Evolutionary conservation across 1,284 basidiomycete genomes (phyloP), one percentile per base, ranked within the genome.

Genomic region (Wallemia hederae): DNA sequence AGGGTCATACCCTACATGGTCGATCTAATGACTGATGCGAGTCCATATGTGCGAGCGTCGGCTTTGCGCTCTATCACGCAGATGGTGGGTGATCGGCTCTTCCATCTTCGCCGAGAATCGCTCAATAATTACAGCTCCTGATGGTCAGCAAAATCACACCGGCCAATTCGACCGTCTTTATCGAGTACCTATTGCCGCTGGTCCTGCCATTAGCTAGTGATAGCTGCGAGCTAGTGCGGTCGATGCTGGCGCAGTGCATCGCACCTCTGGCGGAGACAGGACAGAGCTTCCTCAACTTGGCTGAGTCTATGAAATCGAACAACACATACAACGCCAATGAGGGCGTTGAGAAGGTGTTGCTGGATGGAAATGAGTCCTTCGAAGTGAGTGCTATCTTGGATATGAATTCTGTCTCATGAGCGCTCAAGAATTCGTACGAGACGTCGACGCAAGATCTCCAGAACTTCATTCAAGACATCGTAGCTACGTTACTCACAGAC

Each of bases 101-200:
- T n/a, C n/a, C n/a, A n/a, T n/a, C n/a, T n/a, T n/a, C n/a, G n/a
- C n/a, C n/a, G n/a, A n/a, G n/a, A n/a, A n/a, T n/a, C n/a, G n/a
- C n/a, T n/a, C n/a, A n/a, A n/a, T 33, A 49, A 15, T n/a, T 27
- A 22, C 65, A 90, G 88, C 74, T 92, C 59, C 82, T 87, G 73
- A 76, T 85, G 17, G 84, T 96, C 15, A 79, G 79, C 0, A 82
- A 83, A 0, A 87, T 98, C 62, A 89, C 89, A 0, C 85, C 88
- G 0, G 87, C 86, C 80, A 88, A 78, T 77, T 79, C 81, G 56
- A 58, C 73, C 19, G 83, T 96, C 25, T 86, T 97, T 66, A 83
- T 88, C 0, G 92, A 97, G 70, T 98, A 97, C 70, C 82, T 98
- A 62, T 79, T 98, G 27, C 92, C 91, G 0, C 88, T 92, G 66